Evolutionary conservation across 805 yeast genomes (phyloP), one percentile per base, ranked within the genome.

Genomic region (Starmerella powellii): DNA sequence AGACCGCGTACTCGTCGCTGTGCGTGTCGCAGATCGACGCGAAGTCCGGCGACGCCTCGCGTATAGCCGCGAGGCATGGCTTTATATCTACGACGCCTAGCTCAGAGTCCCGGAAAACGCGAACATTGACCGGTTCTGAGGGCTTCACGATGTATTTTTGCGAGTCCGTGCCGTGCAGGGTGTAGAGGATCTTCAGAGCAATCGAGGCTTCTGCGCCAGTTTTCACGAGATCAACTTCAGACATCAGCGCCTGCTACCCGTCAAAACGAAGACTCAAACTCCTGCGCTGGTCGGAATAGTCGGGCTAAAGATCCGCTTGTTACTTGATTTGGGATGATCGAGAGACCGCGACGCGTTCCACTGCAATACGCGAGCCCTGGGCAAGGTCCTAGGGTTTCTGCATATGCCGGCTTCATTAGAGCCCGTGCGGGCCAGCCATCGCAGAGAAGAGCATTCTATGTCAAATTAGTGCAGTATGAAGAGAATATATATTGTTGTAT

Each of bases 1-100:
- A 65, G 5, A 65, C 66, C 21, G 64, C 59, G 50, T 55, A 65
- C 39, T 65, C 69, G 28, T 53, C 54, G n/a, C 52, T 43, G 33
- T 41, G 42, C 8, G 46, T 39, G 19, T 48, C 46, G 37, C 47
- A 47, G 10, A 60, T 39, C 6, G 57, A 50, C 8, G 58, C 41
- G 12, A 65, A 53, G 38, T 65, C 70, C 4, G 68, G 67, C 18
- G 64, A 57, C 15, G 56, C 49, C 11, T 49, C 49, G 26, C 56
- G 51, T 24, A 64, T 54, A 15, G 63, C 58, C n/a, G 47, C 44
- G 21, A 65, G 44, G 39, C 68, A 64, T 11, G 53, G 44, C 13
- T 49, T 46, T 15, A 63, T 41, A 17, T 55, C 61, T 15, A 63
- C 53, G 11, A 56, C 43, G 31, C 64, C 67, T 21, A 63, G 49